Percentiles rank a stretch among this genome's conserved stretches.
phyloP scores from a whole-genome alignment of 306 rosid genomes.

The Oxytropis ochrocephala region DNA sequence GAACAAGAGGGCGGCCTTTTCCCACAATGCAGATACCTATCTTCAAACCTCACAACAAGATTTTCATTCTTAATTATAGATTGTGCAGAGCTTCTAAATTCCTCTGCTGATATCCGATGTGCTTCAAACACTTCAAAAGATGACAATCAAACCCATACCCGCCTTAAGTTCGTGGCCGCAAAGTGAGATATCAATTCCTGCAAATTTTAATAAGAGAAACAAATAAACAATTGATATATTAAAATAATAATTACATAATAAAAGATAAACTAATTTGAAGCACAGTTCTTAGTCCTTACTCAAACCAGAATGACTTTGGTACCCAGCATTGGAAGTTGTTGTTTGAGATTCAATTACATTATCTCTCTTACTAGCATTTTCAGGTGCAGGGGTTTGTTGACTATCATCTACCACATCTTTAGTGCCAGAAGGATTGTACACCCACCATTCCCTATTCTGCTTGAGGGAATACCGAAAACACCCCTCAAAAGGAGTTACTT shows the following conservation, averaged over 20 bases:
- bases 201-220: constrained; percentile 15
- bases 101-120: constrained; percentile 47
- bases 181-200: constrained; percentile 83
- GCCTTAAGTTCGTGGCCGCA: constrained; percentile 63
- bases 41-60: constrained; percentile 55
- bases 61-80: constrained; percentile 61
- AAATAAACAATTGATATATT: neutral
- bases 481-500: too few species aligned
- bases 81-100: constrained; percentile 52
- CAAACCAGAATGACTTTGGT: constrained; percentile 30
- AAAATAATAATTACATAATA: constrained; percentile 13
- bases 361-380: constrained; percentile 27
- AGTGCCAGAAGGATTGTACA: constrained; percentile 26
- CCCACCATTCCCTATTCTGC: too few species aligned
- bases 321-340: constrained; percentile 26
- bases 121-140: constrained; percentile 74
- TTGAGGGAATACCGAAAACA: too few species aligned
- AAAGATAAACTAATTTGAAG: constrained; percentile 14
- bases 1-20: constrained; percentile 76
- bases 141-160: constrained; percentile 69
- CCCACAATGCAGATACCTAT: constrained; percentile 74
- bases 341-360: constrained; percentile 31
- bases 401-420: constrained; percentile 15
- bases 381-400: constrained; percentile 21
- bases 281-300: constrained; percentile 26